Conservation (phyloP, 2,329 filamentous ascomycete genomes). For the Cordyceps militaris region DNA sequence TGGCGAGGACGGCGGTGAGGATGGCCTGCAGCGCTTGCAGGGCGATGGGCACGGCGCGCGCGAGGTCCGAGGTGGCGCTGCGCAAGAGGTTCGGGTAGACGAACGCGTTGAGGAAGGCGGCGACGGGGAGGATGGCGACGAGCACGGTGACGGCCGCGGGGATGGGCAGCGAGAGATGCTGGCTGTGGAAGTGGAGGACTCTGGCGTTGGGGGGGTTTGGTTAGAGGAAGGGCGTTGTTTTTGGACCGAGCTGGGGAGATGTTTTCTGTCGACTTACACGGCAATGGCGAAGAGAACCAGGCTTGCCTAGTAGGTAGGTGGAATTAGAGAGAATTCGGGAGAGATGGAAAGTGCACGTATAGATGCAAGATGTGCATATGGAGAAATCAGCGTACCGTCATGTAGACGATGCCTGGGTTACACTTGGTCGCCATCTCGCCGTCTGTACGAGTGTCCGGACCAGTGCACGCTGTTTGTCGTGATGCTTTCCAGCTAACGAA, state of each 20-base stretch:
- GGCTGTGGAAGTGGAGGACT: slow-evolving; percentile 31
- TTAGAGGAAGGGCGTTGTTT: background rate
- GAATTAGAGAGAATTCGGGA: background rate
- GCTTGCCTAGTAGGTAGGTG: slow-evolving; percentile 1
- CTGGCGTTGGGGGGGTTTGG: slow-evolving; percentile 19
- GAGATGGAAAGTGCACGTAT: background rate
- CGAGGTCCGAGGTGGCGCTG: slow-evolving; percentile 12
- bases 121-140: slow-evolving; percentile 34
- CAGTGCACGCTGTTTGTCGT: too few species aligned
- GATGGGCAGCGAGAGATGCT: slow-evolving; percentile 35
- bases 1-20: slow-evolving; percentile 37
- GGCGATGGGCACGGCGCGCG: slow-evolving; percentile 24
- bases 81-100: slow-evolving; percentile 28
- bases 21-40: slow-evolving; percentile 38
- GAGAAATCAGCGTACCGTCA: slow-evolving; percentile 3
- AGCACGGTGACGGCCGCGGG: slow-evolving; percentile 29
- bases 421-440: background rate
- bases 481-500: too few species aligned
- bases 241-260: background rate
- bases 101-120: slow-evolving; percentile 30
- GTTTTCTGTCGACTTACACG: slow-evolving; percentile 12
- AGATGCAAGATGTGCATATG: background rate
- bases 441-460: too few species aligned
- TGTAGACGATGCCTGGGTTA: slow-evolving; percentile 13
- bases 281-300: slow-evolving; percentile 10